Percentiles rank a stretch among this genome's conserved stretches.
Conservation (phyloP, 805 yeast species). For the Metschnikowia chrysomelidarum region DNA sequence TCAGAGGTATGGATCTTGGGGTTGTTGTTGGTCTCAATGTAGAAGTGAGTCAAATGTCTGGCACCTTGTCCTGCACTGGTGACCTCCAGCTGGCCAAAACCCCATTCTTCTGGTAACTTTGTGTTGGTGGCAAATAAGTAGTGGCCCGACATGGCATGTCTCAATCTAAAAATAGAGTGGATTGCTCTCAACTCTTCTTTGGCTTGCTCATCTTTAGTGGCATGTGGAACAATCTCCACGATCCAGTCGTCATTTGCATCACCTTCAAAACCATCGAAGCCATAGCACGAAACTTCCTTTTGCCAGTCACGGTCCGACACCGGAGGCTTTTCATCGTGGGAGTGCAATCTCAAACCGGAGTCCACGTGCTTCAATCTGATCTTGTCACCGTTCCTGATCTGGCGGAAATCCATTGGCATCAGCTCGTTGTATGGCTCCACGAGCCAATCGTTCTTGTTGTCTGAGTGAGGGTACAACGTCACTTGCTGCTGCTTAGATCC, state of each 20-base stretch:
- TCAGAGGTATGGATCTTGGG: conserved; percentile 35
- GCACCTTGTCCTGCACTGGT: conserved; percentile 74
- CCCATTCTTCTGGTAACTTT: conserved; percentile 79
- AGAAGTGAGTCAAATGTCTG: conserved; percentile 62
- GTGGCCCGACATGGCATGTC: conserved; percentile 79
- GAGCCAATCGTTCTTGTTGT: conserved; percentile 69
- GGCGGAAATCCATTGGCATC: conserved; percentile 57
- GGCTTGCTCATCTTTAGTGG: conserved; percentile 50
- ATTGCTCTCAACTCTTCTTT: conserved; percentile 59
- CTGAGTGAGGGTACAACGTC: conserved; percentile 77
- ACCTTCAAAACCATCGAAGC: conserved; percentile 72
- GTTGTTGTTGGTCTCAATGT: conserved; percentile 67
- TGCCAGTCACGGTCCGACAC: conserved; percentile 80
- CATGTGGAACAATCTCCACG: conserved; percentile 63
- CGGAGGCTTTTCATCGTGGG: conserved; percentile 81
- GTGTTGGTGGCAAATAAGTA: conserved; percentile 72
- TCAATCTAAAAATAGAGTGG: conserved; percentile 67
- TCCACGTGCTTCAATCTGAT: conserved; percentile 61
- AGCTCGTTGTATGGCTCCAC: conserved; percentile 66
- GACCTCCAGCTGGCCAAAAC: conserved; percentile 81
- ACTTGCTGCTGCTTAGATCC: conserved; percentile 86
- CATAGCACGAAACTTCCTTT: conserved; percentile 77
- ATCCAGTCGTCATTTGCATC: conserved; percentile 83
- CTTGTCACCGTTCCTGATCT: conserved; percentile 65
- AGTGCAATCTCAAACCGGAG: conserved; percentile 69